Conservation (phyloP, 768 basidiomycete species). For the Podaxis pistillaris region DNA sequence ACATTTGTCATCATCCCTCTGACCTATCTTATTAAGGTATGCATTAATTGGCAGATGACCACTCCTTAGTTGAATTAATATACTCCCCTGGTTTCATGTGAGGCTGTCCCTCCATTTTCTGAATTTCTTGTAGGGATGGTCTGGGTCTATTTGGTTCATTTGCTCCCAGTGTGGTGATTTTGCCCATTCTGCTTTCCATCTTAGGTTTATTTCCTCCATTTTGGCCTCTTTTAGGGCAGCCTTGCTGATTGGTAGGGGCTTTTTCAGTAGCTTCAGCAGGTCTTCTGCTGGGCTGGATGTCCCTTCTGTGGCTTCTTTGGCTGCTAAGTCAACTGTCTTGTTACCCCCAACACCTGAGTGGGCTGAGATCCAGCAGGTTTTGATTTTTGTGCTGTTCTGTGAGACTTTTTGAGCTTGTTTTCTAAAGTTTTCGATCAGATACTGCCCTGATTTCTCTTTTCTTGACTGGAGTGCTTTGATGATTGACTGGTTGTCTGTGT, state of each 20-base stretch:
- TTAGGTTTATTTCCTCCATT: conserved; percentile 12
- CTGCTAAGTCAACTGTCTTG: conserved; percentile 15
- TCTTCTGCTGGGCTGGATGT: conserved; percentile 13
- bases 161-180: conserved; percentile 10
- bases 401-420: neutral
- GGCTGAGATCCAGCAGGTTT: conserved; percentile 24
- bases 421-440: conserved; percentile 8
- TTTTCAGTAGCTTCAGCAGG: conserved; percentile 12
- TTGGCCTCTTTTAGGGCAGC: conserved; percentile 17
- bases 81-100: conserved; percentile 10
- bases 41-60: conserved; percentile 27
- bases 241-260: conserved; percentile 15
- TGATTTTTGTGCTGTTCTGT: conserved; percentile 2
- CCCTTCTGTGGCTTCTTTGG: conserved; percentile 26
- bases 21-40: conserved; percentile 7
- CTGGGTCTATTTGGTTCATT: conserved; percentile 13
- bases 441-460: conserved; percentile 13
- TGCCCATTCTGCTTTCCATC: conserved; percentile 11
- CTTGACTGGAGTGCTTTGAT: conserved; percentile 13
- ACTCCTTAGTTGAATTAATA: conserved; percentile 27
- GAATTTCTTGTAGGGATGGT: conserved; percentile 18
- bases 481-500: conserved; percentile 19
- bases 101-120: conserved; percentile 9
- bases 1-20: neutral
- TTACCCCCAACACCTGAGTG: conserved; percentile 27